phyloP scores from a whole-genome alignment of 495 filamentous ascomycete genomes.

The Aspergillus carlsbadensis region DNA sequence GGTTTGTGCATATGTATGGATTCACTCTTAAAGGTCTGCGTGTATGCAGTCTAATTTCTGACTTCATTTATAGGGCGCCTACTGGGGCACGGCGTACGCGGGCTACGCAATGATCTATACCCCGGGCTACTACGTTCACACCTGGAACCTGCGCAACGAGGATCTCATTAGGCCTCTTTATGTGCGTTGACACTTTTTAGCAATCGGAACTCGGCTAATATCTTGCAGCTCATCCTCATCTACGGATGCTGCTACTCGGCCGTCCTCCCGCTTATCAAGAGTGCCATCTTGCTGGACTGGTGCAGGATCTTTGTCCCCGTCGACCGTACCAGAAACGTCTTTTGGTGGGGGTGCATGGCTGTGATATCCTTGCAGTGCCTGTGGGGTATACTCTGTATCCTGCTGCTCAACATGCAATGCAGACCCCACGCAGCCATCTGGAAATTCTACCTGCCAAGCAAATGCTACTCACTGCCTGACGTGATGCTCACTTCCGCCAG shows the following conservation, averaged over 20 bases:
- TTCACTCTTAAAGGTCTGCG: no score
- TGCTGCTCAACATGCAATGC: constrained; percentile 22
- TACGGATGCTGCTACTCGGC: constrained; percentile 25
- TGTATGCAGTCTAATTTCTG: background rate
- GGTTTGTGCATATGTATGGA: constrained; percentile 23
- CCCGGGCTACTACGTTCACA: constrained; percentile 24
- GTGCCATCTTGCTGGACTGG: constrained; percentile 24
- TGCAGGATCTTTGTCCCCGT: constrained; percentile 22
- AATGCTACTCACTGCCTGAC: constrained; percentile 22
- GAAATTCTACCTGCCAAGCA: constrained; percentile 21
- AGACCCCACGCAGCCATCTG: constrained; percentile 21
- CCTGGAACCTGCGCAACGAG: constrained; percentile 21
- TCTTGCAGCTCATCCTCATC: constrained; percentile 17
- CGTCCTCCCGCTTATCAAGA: constrained; percentile 20
- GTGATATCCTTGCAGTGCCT: constrained; percentile 19
- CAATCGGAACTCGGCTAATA: background rate
- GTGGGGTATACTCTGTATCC: constrained; percentile 18
- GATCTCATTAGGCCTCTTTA: constrained; percentile 20
- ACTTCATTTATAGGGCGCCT: constrained; percentile 23
- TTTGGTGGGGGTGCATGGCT: constrained; percentile 23
- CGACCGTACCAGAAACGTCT: constrained; percentile 12
- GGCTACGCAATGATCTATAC: constrained; percentile 19
- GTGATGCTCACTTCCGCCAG: constrained; percentile 29
- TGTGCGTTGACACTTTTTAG: constrained; percentile 3
- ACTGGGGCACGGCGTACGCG: constrained; percentile 24